Evolutionary conservation across 2,329 filamentous ascomycete genomes (phyloP).

Genomic region (Furcasterigmium furcatum): DNA sequence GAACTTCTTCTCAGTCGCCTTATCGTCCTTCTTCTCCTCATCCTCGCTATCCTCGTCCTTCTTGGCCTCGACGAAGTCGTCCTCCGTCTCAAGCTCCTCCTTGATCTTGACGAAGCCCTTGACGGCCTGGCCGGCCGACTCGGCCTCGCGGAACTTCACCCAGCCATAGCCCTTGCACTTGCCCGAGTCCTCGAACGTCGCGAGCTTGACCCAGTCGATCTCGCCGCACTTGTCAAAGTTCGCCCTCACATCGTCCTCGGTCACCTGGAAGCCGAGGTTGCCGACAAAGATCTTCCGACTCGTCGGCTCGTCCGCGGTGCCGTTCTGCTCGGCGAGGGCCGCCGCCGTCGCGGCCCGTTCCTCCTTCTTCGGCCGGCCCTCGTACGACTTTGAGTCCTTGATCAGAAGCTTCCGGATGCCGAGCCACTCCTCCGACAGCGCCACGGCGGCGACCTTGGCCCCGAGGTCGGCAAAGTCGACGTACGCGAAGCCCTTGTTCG

Average conservation of each 20-base stretch:
- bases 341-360: conserved; percentile 25
- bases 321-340: conserved; percentile 2
- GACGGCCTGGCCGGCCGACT: conserved; percentile 68
- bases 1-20: conserved; percentile 38
- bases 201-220: conserved; percentile 80
- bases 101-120: conserved; percentile 75
- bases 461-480: conserved; percentile 77
- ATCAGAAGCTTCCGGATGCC: conserved; percentile 80
- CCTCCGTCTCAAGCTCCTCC: conserved; percentile 60
- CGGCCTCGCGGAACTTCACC: conserved; percentile 82
- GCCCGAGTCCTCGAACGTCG: conserved; percentile 92
- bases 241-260: conserved; percentile 73
- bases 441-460: conserved; percentile 75
- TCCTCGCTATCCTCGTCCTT: conserved; percentile 39
- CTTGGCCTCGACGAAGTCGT: conserved; percentile 52
- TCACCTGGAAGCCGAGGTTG: conserved; percentile 80
- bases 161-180: conserved; percentile 98
- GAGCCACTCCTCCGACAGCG: conserved; percentile 80
- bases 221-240: conserved; percentile 85
- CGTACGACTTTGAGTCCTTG: conserved; percentile 87
- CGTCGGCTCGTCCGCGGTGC: conserved; percentile 37
- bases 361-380: conserved; percentile 77
- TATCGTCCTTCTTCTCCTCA: conserved; percentile 29
- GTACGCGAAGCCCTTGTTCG: conserved; percentile 94
- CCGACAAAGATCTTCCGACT: conserved; percentile 88